phyloP scores from a whole-genome alignment of 805 yeast species.

The Starmerella khaoyaiensis region DNA sequence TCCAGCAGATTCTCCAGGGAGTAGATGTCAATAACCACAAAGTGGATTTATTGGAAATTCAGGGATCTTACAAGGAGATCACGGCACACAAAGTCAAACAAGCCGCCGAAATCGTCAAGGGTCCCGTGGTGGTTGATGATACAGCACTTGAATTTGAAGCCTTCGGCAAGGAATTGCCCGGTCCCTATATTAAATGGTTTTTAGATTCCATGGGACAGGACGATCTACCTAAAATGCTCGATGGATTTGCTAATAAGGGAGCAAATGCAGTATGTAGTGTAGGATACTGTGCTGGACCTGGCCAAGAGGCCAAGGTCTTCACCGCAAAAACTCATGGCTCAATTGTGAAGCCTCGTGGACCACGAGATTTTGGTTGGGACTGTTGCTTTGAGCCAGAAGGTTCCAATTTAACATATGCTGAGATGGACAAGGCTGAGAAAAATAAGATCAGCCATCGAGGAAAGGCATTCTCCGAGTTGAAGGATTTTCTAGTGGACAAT shows the following conservation, averaged over 20 bases:
- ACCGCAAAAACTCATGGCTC: constrained; percentile 74
- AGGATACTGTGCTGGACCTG: constrained; percentile 80
- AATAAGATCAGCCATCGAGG: constrained; percentile 79
- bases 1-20: constrained; percentile 48
- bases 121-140: constrained; percentile 90
- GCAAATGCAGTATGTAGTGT: constrained; percentile 88
- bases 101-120: constrained; percentile 49
- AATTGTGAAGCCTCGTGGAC: constrained; percentile 70
- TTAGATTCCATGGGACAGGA: constrained; percentile 58
- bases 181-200: constrained; percentile 94
- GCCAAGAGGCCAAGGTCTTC: constrained; percentile 54
- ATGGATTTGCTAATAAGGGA: constrained; percentile 65
- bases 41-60: constrained; percentile 80
- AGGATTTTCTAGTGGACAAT: constrained; percentile 33
- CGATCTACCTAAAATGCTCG: constrained; percentile 65
- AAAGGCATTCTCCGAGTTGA: constrained; percentile 64
- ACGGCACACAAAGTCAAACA: constrained; percentile 65
- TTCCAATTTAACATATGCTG: constrained; percentile 62
- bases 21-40: constrained; percentile 43
- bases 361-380: constrained; percentile 87
- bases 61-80: constrained; percentile 74
- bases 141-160: constrained; percentile 81
- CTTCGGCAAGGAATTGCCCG: constrained; percentile 64
- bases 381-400: constrained; percentile 79
- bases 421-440: constrained; percentile 64